phyloP scores from a whole-genome alignment of 345 rosid genomes.

The Garcia nutans region DNA sequence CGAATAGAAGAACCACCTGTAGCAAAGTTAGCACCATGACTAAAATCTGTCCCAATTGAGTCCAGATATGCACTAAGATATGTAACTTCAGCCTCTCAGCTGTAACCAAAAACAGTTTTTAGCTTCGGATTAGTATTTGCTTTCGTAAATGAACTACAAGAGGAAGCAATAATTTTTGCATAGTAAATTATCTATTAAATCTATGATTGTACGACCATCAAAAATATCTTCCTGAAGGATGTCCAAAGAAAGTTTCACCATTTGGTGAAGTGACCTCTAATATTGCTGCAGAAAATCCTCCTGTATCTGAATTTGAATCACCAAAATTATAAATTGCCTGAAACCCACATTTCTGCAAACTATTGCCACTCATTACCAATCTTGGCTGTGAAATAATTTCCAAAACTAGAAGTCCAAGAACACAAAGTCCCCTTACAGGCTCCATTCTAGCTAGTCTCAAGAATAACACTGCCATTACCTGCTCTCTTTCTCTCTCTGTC shows the following conservation, averaged over 20 bases:
- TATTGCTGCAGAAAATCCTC: constrained; percentile 47
- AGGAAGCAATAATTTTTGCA: constrained; percentile 34
- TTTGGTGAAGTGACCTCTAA: constrained; percentile 27
- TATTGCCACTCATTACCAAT: neutral
- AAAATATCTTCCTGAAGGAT: constrained; percentile 48
- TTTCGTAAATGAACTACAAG: neutral
- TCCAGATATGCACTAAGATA: constrained; percentile 36
- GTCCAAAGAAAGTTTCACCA: constrained; percentile 43
- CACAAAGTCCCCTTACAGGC: constrained; percentile 14
- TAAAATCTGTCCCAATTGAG: constrained; percentile 32
- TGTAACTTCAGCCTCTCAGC: constrained; percentile 28
- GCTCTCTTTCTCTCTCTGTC: neutral
- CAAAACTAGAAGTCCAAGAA: constrained; percentile 25
- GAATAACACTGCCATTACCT: neutral
- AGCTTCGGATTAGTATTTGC: neutral
- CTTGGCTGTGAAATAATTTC: neutral
- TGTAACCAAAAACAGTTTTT: neutral
- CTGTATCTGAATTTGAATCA: constrained; percentile 58
- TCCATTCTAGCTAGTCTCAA: constrained; percentile 19
- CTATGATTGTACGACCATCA: constrained; percentile 54
- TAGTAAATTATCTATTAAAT: constrained; percentile 39
- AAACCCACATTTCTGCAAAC: constrained; percentile 25
- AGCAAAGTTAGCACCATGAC: constrained; percentile 41
- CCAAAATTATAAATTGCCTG: constrained; percentile 62
- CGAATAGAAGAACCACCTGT: constrained; percentile 28